These are phyloP conservation scores for Mallotus japonicus DNA, from an alignment of 441 rosid genomes.

Conservation along the genomic window DNA sequence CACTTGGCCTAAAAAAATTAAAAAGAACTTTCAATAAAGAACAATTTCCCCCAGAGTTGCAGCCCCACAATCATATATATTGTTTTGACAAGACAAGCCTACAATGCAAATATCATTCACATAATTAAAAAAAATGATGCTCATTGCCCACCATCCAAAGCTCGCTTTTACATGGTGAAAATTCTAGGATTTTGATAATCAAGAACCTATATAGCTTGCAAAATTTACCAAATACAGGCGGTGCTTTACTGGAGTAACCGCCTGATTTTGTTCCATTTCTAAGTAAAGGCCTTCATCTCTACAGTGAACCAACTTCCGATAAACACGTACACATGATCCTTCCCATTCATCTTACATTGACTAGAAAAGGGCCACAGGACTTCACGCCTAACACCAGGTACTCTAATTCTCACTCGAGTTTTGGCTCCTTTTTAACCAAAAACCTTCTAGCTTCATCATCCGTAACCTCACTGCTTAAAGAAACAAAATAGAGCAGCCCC, in stretches of 20 bases:
- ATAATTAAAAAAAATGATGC: not conserved
- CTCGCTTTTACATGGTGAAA: no score
- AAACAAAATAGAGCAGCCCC: slow-evolving; percentile 15
- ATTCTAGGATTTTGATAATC: not conserved
- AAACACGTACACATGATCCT: not conserved
- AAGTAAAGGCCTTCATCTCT: not conserved
- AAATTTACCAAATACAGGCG: no score
- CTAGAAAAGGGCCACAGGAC: not conserved
- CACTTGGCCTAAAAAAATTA: no score
- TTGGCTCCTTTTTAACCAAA: slow-evolving; percentile 42
- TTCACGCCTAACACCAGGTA: not conserved
- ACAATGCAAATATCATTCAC: no score
- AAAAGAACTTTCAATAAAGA: no score
- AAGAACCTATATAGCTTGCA: no score
- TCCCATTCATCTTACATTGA: not conserved
- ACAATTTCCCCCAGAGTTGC: no score
- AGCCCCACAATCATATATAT: no score
- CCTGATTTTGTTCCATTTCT: not conserved
- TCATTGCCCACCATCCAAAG: no score
- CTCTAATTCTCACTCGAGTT: slow-evolving; percentile 28
- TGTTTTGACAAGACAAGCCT: no score
- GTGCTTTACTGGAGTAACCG: not conserved
- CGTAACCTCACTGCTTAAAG: slow-evolving; percentile 53
- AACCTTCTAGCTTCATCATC: slow-evolving; percentile 59
- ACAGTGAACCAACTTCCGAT: not conserved